Evolutionary conservation across 1,284 basidiomycete species (phyloP).

Genomic region (Papiliotrema fonsecae): DNA sequence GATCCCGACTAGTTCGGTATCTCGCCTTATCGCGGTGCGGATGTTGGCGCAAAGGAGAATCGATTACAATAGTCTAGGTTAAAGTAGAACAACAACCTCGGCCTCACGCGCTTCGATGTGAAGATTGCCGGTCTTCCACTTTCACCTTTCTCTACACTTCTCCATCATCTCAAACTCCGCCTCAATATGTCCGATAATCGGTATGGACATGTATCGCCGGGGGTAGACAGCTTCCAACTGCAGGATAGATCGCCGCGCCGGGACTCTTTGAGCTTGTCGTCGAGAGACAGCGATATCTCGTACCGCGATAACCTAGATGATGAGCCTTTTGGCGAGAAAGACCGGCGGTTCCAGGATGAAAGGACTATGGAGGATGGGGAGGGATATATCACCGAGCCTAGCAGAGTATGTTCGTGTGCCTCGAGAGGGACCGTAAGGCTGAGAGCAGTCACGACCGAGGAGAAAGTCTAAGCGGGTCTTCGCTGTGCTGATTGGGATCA

Average conservation of each 20-base stretch:
- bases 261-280: slow-evolving; percentile 1
- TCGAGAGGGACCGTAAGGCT: neutral
- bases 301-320: slow-evolving; percentile 39
- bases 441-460: slow-evolving; percentile 27
- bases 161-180: no score
- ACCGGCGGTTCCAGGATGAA: slow-evolving; percentile 33
- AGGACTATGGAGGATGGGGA: slow-evolving; percentile 30
- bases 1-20: no score
- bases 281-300: slow-evolving; percentile 13
- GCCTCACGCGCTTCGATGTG: no score
- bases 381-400: slow-evolving; percentile 28
- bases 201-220: slow-evolving; percentile 2
- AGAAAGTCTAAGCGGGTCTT: slow-evolving; percentile 40
- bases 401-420: slow-evolving; percentile 17
- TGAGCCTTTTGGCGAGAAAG: slow-evolving; percentile 39
- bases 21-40: no score
- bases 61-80: neutral
- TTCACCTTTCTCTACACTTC: neutral
- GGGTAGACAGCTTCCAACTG: neutral
- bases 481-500: slow-evolving; percentile 34
- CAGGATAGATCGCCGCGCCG: slow-evolving; percentile 4
- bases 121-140: no score
- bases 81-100: neutral
- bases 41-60: no score
- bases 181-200: neutral